Evolutionary conservation across 768 basidiomycete genomes (phyloP).

Genomic region (Hirschioporus abietinus): DNA sequence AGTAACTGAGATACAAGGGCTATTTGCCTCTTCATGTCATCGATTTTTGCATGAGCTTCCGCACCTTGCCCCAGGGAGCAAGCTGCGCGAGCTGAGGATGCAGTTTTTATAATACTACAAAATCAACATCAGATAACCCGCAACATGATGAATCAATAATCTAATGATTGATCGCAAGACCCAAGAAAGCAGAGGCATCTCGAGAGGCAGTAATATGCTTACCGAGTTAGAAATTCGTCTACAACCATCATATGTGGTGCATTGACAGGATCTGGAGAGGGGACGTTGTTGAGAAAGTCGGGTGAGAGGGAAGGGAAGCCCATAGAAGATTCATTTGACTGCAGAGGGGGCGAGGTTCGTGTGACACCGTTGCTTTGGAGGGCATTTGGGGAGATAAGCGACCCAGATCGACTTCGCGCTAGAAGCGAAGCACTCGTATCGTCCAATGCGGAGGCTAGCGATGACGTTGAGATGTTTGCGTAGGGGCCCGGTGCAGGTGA

Average conservation of each 20-base stretch:
- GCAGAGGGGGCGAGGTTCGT: slow-evolving; percentile 11
- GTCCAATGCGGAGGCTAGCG: slow-evolving; percentile 30
- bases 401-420: slow-evolving; percentile 26
- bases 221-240: slow-evolving; percentile 51
- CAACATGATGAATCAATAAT: slow-evolving; percentile 22
- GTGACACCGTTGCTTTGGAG: slow-evolving; percentile 15
- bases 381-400: slow-evolving; percentile 26
- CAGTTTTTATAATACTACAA: slow-evolving; percentile 55
- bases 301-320: slow-evolving; percentile 18
- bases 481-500: slow-evolving; percentile 29
- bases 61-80: slow-evolving; percentile 41
- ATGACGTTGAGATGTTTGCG: slow-evolving; percentile 22
- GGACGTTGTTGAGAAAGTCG: slow-evolving; percentile 19
- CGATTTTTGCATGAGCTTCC: slow-evolving; percentile 46
- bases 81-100: slow-evolving; percentile 49
- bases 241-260: slow-evolving; percentile 47
- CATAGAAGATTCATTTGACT: slow-evolving; percentile 4
- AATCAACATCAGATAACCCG: slow-evolving; percentile 19
- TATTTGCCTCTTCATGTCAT: slow-evolving; percentile 51
- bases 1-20: slow-evolving; percentile 51
- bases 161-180: slow-evolving; percentile 33
- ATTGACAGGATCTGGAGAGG: slow-evolving; percentile 28
- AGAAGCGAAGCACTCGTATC: slow-evolving; percentile 15
- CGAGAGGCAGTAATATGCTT: slow-evolving; percentile 22
- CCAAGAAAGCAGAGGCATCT: slow-evolving; percentile 23